Evolutionary conservation across 2,329 filamentous ascomycete species (phyloP), one percentile per base, ranked within the genome.

Genomic region (Aspergillus aculeatus): DNA sequence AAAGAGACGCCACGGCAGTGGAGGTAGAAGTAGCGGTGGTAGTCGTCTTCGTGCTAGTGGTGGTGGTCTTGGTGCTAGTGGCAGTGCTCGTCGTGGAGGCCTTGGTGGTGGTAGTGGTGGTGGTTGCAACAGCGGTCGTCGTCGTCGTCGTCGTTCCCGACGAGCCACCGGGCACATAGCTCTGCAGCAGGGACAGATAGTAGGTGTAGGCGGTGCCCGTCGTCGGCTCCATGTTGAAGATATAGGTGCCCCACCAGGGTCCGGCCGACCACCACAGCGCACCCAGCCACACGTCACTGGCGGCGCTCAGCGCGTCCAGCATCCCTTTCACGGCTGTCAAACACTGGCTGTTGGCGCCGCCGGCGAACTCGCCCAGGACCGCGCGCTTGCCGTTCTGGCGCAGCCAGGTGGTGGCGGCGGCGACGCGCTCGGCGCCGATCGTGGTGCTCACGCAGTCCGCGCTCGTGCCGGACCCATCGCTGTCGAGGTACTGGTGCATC

Each of bases 401-500:
- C 53, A 86, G 73, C 84, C 84, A 86, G 50, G 77, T 65, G 0
- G 84, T 86, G 0, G 84, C 84, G 11, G 71, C 76, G 21, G 74
- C 63, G 19, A 86, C 72, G 4, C 84, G 77, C 64, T 85, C 80
- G 24, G 73, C 70, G 55, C 84, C 82, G 61, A 86, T 83, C n/a
- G 83, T 86, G 5, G 71, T 62, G 61, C 71, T 79, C 16, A 84
- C 82, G 67, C 84, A 86, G 29, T 74, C 73, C 1, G 71, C 73
- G 2, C 73, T 76, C 0, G 83, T 85, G 11, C 84, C 84, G 3
- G 79, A 82, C 59, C 82, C 80, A 58, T 86, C 84, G 0, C 71
- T 74, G 72, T 86, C 84, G 41, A 86, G 83, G 66, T 86, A 86
- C 73, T 86, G 84, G 69, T 86, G 84, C 84, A 86, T 86, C 67